Base-by-base conservation (phyloP, 2,329 filamentous ascomycete species). In the Epicoccum nigrum region DNA sequence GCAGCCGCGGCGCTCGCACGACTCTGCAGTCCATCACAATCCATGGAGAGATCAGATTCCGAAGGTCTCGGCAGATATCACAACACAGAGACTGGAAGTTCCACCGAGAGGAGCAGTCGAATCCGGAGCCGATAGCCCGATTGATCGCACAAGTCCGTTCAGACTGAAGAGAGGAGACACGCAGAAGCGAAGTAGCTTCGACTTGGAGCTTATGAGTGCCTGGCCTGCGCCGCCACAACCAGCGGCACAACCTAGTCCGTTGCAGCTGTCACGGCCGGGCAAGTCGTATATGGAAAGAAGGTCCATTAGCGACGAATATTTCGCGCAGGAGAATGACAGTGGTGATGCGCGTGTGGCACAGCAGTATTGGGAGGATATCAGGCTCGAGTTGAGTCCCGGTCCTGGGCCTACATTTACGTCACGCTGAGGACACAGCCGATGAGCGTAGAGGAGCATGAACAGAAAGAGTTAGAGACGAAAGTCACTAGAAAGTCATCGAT, bases 141-240 rank as follows among this genome's bases (percentile, higher is more conserved):
- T 71, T 23, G 68, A 70, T 41, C 54, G 57, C 13, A 55, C 54
- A 2, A 67, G 60, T 33, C 67, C 69, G 9, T 70, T 70, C 33
- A 61, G 61, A 7, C 44, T 69, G 15, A 70, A 65, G 46, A 61
- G 60, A n/a, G 64, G 62, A 11, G 58, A 65, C 28, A 66, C 66
- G 7, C 37, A 57, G 31, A 63, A 55, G 35, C 50, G 52, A 32
- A 43, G 33, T 23, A 62, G 58, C 30, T n/a, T 60, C 17, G 62
- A 56, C 17, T 32, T 56, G 11, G 59, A 59, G 2, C 39, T 63
- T 8, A 56, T 55, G 23, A 50, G 55, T 20, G 39, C 59, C 4
- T 65, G 60, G 60, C 60, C 59, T 19, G 47, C 54, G 16, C 57
- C 62, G 28, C 60, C 61, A 5, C 49, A 59, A 38, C 43, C 43